phyloP scores from a whole-genome alignment of 1,139 yeast genomes.

The Candida frijolesensis region DNA sequence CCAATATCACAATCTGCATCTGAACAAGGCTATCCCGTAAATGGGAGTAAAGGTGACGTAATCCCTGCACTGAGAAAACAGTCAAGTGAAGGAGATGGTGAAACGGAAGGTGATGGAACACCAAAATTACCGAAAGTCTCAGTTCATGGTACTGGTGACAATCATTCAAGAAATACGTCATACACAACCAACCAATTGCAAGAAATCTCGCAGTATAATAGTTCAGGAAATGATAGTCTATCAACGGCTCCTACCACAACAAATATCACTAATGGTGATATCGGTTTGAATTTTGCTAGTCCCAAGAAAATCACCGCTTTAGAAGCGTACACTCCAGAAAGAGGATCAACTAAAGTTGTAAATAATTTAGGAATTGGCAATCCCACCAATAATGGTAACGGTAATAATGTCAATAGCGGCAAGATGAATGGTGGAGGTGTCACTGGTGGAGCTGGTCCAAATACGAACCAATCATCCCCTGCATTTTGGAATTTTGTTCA shows the following conservation, averaged over 20 bases:
- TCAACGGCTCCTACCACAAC: conserved; percentile 7
- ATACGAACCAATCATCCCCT: conserved; percentile 57
- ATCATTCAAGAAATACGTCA: conserved; percentile 17
- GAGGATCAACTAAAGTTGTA: conserved; percentile 49
- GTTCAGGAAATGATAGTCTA: conserved; percentile 6
- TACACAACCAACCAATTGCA: conserved; percentile 12
- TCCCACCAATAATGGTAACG: background rate
- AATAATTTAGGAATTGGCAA: conserved; percentile 1
- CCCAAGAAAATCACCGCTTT: conserved; percentile 64
- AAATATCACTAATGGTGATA: conserved; percentile 23
- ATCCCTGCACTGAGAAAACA: conserved; percentile 40
- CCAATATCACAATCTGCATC: conserved; percentile 22
- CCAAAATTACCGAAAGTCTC: conserved; percentile 39
- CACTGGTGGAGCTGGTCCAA: conserved; percentile 13
- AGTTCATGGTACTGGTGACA: conserved; percentile 3
- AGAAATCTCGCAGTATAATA: conserved; percentile 6
- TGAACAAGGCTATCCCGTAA: conserved; percentile 2
- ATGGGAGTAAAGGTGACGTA: conserved; percentile 21
- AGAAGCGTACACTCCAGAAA: conserved; percentile 83
- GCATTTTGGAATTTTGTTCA: conserved; percentile 82
- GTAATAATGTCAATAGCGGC: conserved; percentile 17
- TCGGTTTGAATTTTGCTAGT: conserved; percentile 44
- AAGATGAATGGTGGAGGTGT: background rate
- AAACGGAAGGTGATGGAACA: conserved; percentile 24
- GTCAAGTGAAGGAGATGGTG: conserved; percentile 1